Evolutionary conservation across 352 stramenopile genomes (phyloP).

Genomic region (Globisporangium alternatum): DNA sequence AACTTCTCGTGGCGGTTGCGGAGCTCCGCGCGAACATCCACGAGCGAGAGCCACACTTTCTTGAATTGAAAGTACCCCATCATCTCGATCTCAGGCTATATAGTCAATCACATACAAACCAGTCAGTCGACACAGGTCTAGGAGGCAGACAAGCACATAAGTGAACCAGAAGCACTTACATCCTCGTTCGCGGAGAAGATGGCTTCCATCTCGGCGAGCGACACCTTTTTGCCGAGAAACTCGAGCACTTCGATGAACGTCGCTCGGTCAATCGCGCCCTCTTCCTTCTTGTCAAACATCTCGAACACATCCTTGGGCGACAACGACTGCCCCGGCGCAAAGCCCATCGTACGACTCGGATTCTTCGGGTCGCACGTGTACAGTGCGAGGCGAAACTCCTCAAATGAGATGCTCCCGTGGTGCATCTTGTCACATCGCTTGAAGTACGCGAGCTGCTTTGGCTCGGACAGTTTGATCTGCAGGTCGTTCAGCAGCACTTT

Average conservation of each 20-base stretch:
- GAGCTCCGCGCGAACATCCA: conserved; percentile 68
- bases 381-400: conserved; percentile 74
- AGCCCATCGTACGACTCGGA: conserved; percentile 59
- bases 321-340: conserved; percentile 64
- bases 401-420: conserved; percentile 69
- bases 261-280: conserved; percentile 61
- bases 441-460: conserved; percentile 77
- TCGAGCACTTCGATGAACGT: conserved; percentile 67
- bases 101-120: neutral
- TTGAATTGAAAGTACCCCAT: conserved; percentile 74
- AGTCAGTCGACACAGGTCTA: no score
- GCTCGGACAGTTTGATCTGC: conserved; percentile 52
- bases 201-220: conserved; percentile 59
- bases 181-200: conserved; percentile 72
- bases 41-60: conserved; percentile 60
- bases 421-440: conserved; percentile 67
- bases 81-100: conserved; percentile 60
- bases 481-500: conserved; percentile 64
- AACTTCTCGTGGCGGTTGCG: conserved; percentile 56
- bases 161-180: conserved; percentile 25
- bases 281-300: conserved; percentile 75
- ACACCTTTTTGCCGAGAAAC: conserved; percentile 64
- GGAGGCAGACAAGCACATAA: no score
- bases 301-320: conserved; percentile 77
- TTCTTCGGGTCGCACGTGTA: conserved; percentile 84